phyloP scores from a whole-genome alignment of 2,329 filamentous ascomycete species.

The Exophiala viscosa region DNA sequence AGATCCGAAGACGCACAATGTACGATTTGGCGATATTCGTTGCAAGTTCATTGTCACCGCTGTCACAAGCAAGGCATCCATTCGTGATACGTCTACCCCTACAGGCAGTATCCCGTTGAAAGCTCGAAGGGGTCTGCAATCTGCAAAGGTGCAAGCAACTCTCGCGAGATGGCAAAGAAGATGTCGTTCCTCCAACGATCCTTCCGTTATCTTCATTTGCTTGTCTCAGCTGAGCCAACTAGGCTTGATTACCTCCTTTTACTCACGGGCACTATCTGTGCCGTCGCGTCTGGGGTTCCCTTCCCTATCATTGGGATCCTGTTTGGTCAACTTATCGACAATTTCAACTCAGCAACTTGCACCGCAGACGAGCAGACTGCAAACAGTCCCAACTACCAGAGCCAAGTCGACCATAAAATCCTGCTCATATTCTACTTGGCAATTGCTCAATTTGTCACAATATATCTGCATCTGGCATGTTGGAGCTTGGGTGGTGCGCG shows the following conservation, averaged over 20 bases:
- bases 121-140: not conserved
- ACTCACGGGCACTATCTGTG: conserved; percentile 31
- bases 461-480: conserved; percentile 62
- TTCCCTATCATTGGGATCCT: conserved; percentile 40
- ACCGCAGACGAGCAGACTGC: not conserved
- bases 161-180: not conserved
- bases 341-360: conserved; percentile 32
- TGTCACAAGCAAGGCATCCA: too few relatives aligned
- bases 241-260: conserved; percentile 6
- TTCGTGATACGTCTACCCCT: not conserved
- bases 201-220: conserved; percentile 5
- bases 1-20: not conserved
- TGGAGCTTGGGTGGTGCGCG: conserved; percentile 64
- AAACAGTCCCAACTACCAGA: conserved; percentile 30
- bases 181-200: conserved; percentile 5
- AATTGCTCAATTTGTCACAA: conserved; percentile 60
- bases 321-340: conserved; percentile 39
- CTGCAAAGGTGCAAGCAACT: not conserved
- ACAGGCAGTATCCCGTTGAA: not conserved
- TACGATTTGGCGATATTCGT: not conserved
- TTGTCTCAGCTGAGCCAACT: conserved; percentile 5
- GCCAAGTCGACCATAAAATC: conserved; percentile 55
- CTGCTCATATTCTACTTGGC: conserved; percentile 62
- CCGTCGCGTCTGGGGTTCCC: conserved; percentile 37
- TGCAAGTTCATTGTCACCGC: not conserved